Evolutionary conservation across 768 basidiomycete genomes (phyloP).

Genomic region (Pleurotus djamor): DNA sequence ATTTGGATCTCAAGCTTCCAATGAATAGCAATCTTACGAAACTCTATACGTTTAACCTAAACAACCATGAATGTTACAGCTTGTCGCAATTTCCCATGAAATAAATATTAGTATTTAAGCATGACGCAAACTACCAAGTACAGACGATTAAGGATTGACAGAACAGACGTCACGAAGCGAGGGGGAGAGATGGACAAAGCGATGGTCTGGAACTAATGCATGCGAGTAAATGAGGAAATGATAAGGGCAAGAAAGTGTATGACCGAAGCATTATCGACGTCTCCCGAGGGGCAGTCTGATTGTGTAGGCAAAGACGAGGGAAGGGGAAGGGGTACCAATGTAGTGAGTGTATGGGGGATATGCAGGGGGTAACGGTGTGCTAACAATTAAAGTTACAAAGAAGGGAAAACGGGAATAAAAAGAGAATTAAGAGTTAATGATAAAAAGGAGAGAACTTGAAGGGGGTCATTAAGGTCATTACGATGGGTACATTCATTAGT

Average conservation of each 20-base stretch:
- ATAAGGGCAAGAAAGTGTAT: not conserved
- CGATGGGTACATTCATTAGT: not conserved
- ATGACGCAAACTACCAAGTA: not conserved
- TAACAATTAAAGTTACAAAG: not conserved
- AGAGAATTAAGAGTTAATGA: constrained; percentile 2
- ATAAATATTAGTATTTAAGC: constrained; percentile 5
- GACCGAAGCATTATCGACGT: too few relatives aligned
- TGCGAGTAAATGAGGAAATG: not conserved
- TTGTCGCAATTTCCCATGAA: constrained; percentile 6
- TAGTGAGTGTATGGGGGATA: not conserved
- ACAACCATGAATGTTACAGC: not conserved
- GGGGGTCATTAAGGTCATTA: constrained; percentile 1
- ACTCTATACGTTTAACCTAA: not conserved
- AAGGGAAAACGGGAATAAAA: not conserved
- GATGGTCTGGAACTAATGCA: not conserved
- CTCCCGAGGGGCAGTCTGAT: too few relatives aligned
- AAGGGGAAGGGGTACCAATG: constrained; percentile 2
- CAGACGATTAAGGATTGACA: constrained; percentile 1
- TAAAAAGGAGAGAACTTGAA: constrained; percentile 2
- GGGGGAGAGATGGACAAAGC: not conserved
- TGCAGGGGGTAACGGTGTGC: not conserved
- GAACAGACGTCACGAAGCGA: not conserved
- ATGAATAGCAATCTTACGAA: not conserved
- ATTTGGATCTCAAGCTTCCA: not conserved
- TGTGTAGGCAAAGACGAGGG: not conserved